Evolutionary conservation across 1,284 basidiomycete species (phyloP), one percentile per base, ranked within the genome.

Genomic region (Ustilago tritici): DNA sequence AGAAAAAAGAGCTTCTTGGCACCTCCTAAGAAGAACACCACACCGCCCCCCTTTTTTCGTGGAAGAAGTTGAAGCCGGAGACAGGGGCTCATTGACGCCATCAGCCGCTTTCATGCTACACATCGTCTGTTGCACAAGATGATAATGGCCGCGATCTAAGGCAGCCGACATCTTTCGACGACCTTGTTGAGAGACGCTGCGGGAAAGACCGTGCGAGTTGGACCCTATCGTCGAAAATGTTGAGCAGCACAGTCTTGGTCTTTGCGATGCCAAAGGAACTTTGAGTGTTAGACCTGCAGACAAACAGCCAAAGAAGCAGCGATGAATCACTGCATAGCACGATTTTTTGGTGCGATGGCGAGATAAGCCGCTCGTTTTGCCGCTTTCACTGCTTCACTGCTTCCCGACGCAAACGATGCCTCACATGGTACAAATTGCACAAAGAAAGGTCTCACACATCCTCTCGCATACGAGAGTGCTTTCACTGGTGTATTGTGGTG

Each of bases 281-380:
- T 35, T 17, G 17, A 17, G 17, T 23, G 38, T 23, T 31, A 38
- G 32, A 41, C 1, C 38, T 8, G 23, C 3, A 28, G 3, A 28
- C 3, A 28, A 28, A 28, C 23, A 28, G 23, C 23, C 3, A 28
- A 3, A 28, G 46, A 10, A 14, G 10, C n/a, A 28, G 5, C 10
- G n/a, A 12, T 32, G 49, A 50, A n/a, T 50, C 49, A 34, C 49
- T 50, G 49, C 49, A 50, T 50, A 31, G 55, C 50, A 58, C 65
- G 34, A 68, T 62, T 36, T 23, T 2, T 2, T 15, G 1, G 7
- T 4, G 34, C 28, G 46, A 68, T 68, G 54, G 53, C 65, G 65
- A 68, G 65, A 68, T 68, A 56, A 54, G 65, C 65, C 65, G 65
- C 34, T 23, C 56, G 9, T 58, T 65, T 59, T 58, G 35, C 61